phyloP scores from a whole-genome alignment of 257 asterid species.

The Primulina huaijiensis region DNA sequence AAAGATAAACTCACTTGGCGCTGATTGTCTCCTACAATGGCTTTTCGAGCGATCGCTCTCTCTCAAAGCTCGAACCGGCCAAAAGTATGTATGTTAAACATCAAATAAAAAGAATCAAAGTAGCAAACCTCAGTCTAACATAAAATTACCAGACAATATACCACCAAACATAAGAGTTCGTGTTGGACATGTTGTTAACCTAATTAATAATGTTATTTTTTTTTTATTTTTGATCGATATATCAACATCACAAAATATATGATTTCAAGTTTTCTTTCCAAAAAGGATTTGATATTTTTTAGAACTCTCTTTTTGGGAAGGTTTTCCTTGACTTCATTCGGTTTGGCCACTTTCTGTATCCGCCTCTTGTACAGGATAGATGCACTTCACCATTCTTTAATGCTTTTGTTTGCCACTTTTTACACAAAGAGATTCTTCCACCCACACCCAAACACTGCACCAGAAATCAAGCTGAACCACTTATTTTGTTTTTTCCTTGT shows the following conservation, averaged over 20 bases:
- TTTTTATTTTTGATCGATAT: not conserved
- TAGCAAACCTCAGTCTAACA: not conserved
- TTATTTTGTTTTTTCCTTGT: not conserved
- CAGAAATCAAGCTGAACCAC: constrained; percentile 20
- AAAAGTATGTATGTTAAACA: not conserved
- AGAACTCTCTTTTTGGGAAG: constrained; percentile 26
- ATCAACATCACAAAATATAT: constrained; percentile 20
- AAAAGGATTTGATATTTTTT: not conserved
- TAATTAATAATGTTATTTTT: not conserved
- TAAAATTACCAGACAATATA: not conserved
- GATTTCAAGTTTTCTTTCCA: constrained; percentile 16
- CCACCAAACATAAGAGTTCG: not conserved
- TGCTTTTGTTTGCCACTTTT: constrained; percentile 38
- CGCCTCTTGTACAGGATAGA: constrained; percentile 25
- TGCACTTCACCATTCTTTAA: constrained; percentile 29
- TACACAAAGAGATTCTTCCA: constrained; percentile 42
- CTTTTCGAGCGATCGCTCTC: not conserved
- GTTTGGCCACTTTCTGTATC: constrained; percentile 41
- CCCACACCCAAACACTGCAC: constrained; percentile 23
- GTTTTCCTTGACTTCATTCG: constrained; percentile 29
- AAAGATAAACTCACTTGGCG: not conserved
- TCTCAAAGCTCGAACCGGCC: not conserved
- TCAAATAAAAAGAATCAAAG: not conserved
- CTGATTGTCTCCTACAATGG: not conserved
- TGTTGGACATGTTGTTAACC: constrained; percentile 10